Base-by-base conservation (phyloP, 2,329 filamentous ascomycete genomes). In the Daldinia sp. region DNA sequence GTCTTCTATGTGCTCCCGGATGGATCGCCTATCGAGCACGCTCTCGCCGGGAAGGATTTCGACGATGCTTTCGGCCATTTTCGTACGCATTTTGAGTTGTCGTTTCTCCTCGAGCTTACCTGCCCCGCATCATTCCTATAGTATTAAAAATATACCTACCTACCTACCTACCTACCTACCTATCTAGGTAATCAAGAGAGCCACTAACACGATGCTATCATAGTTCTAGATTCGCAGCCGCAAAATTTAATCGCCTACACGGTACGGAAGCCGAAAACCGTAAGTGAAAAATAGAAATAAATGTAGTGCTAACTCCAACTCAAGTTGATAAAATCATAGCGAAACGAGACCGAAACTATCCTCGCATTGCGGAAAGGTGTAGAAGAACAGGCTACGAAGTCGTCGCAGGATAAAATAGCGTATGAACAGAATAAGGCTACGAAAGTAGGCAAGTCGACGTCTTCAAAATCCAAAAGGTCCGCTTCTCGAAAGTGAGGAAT, bases 371-470 rank as follows among this genome's bases (percentile, higher is more conserved):
- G 35, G 10, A 41, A 56, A 37, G 41, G n/a, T 5, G 53, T 56
- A 15, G 53, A 56, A 56, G 35, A 56, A 39, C 53, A 56, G 35
- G 53, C 39, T 18, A 33, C 53, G 9, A 41, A 41, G 35, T 56
- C 35, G 15, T 20, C 15, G 12, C 20, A 23, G 20, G n/a, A 23
- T 37, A 56, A 56, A 26, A 35, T 18, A 15, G 33, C 7, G 13
- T 18, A 56, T 56, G 53, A 56, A 9, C 53, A 41, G n/a, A 26
- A 39, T n/a, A 39, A 56, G 18, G 35, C 33, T 23, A 37, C 15
- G 15, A 56, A 56, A 12, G 53, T 56, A 4, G 35, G 35, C 10
- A 56, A 41, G 7, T n/a, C 33, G 4, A 33, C 28, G 33, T 30
- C 26, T 30, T n/a, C 48, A n/a, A 26, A 53, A 33, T n/a, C 26